Base-by-base conservation (phyloP, 768 basidiomycete species). In the Strobilomyces dryophilus region DNA sequence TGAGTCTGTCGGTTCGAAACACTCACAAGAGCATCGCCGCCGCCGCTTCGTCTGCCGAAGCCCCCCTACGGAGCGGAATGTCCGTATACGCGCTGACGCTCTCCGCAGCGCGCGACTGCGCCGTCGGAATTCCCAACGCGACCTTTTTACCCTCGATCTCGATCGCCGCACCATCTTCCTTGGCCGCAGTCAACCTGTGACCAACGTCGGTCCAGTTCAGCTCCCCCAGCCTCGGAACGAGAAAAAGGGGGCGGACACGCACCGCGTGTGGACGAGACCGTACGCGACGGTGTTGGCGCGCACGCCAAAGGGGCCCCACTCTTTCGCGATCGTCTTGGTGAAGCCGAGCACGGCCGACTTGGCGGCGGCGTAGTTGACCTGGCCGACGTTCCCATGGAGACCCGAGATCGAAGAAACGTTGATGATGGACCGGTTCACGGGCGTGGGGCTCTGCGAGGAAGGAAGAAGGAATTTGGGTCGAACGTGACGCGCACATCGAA, bases 391-490 rank as follows among this genome's bases (percentile, higher is more conserved):
- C 18, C 90, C 91, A 67, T 92, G 90, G 27, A 92, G 76, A 45
- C 90, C 91, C n/a, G 82, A 79, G 4, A 80, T 85, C 0, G 88
- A 91, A 27, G 89, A 91, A 40, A 93, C 84, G 65, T 92, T 92
- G 60, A 88, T 76, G 61, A 93, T 83, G 8, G 82, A 87, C 45
- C 88, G 80, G 66, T 86, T 87, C 64, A 81, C 86, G 31, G 78
- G 76, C 11, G 74, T 74, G 58, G 77, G 75, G 20, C 73, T 72
- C 82, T 85, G 44, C 26, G 54, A 53, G 31, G n/a, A 26, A 29
- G 54, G 2, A 24, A 24, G 24, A 18, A 34, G 27, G 52, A 12
- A 14, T 17, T 36, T 5, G 5, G 42, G 37, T 21, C 6, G 11
- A 29, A 47, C 17, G 3, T 42, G 29, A 24, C 24, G 41, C n/a